A percentile compares a stretch with the other conserved stretches of the same genome.
These are phyloP conservation scores for Phytophthora hibernalis DNA, from an alignment of 352 stramenopile species.

Conservation along the genomic window DNA sequence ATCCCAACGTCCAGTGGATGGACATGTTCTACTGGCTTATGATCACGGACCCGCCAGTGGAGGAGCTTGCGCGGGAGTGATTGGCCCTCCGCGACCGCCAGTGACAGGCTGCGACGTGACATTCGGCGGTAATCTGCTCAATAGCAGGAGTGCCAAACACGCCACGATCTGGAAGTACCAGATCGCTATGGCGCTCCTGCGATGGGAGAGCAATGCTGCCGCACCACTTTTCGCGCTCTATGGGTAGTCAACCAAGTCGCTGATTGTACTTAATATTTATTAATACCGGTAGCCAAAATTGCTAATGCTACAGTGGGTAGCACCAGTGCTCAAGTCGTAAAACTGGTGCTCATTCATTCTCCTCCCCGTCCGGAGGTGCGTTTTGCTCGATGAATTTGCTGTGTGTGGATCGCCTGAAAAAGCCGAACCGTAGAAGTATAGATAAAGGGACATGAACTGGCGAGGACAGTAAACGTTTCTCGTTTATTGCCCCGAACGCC, in stretches of 20 bases:
- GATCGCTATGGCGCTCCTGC: slow-evolving; percentile 77
- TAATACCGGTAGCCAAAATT: slow-evolving; percentile 24
- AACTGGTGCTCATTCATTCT: background rate
- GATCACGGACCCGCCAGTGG: slow-evolving; percentile 51
- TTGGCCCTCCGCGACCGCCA: slow-evolving; percentile 28
- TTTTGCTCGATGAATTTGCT: no score
- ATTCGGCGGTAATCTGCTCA: slow-evolving; percentile 77
- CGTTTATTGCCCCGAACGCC: no score
- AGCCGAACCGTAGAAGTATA: no score
- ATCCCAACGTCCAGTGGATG: slow-evolving; percentile 79
- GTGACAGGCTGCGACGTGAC: slow-evolving; percentile 59
- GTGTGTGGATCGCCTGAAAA: no score
- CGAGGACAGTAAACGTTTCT: no score
- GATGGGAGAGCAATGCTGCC: slow-evolving; percentile 84
- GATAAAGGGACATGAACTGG: no score
- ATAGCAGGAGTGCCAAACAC: slow-evolving; percentile 64
- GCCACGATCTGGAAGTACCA: slow-evolving; percentile 84
- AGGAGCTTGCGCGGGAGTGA: slow-evolving; percentile 19
- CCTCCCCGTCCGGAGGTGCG: background rate
- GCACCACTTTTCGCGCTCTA: slow-evolving; percentile 75
- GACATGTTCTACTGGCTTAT: slow-evolving; percentile 85
- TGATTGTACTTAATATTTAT: slow-evolving; percentile 36
- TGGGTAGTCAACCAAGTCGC: slow-evolving; percentile 32
- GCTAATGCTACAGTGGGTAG: background rate
- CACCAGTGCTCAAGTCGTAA: no score